Percentiles rank a stretch among this genome's conserved stretches.
These are phyloP conservation scores for Boletus tomentosulus DNA, from an alignment of 768 basidiomycete genomes.

Conservation along the genomic window DNA sequence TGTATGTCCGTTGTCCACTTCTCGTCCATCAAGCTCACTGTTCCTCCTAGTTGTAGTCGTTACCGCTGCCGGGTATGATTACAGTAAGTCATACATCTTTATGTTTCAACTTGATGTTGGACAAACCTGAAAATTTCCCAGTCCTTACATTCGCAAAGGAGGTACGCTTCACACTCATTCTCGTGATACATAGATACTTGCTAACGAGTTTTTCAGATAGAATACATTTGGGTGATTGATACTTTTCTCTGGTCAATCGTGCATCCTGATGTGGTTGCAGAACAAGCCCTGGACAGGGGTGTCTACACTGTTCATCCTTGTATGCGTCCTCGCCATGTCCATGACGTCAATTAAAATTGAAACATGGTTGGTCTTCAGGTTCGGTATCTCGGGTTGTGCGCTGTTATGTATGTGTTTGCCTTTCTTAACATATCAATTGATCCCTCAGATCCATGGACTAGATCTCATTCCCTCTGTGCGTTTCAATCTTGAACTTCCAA, in stretches of 20 bases:
- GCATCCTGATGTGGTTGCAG: background rate
- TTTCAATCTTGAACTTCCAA: too few species aligned
- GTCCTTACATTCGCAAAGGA: background rate
- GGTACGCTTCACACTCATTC: background rate
- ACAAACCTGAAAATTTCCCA: background rate
- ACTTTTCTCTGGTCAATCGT: background rate
- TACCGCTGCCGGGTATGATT: background rate
- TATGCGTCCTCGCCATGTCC: background rate
- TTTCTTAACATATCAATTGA: background rate
- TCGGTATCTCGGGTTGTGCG: background rate
- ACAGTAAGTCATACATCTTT: background rate
- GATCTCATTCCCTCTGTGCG: background rate
- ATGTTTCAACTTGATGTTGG: background rate
- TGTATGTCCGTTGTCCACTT: background rate
- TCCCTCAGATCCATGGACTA: background rate
- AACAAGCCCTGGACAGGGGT: background rate
- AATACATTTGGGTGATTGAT: background rate
- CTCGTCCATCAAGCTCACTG: background rate
- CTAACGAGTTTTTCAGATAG: background rate
- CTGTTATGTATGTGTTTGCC: background rate
- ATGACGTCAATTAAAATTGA: background rate
- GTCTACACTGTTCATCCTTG: background rate
- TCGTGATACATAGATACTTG: background rate
- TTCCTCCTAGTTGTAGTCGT: background rate
- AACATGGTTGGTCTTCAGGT: background rate